phyloP scores from a whole-genome alignment of 2,329 filamentous ascomycete species.

The Falciphora oryzae region DNA sequence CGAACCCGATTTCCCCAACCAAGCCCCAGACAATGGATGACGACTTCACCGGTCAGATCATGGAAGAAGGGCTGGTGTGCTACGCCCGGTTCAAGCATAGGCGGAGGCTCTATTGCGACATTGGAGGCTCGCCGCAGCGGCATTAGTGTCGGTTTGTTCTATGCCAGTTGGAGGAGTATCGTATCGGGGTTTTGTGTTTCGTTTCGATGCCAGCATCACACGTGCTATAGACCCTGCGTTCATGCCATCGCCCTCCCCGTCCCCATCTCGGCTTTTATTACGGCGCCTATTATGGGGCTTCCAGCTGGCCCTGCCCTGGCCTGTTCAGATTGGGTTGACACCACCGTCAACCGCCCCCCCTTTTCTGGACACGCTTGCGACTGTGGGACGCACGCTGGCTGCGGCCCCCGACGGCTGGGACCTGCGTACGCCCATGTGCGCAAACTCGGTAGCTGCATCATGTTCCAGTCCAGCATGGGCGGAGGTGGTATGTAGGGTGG shows the following conservation, averaged over 20 bases:
- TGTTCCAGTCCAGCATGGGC: neutral
- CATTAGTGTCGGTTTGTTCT: neutral
- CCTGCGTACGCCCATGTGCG: neutral
- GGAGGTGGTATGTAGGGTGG: neutral
- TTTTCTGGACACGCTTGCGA: neutral
- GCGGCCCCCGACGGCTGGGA: neutral
- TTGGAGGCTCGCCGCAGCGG: neutral
- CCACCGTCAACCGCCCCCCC: neutral
- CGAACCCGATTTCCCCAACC: too few species aligned
- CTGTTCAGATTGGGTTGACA: conserved; percentile 7
- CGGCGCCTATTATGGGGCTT: conserved; percentile 7
- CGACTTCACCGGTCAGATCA: neutral
- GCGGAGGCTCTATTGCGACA: neutral
- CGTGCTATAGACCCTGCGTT: neutral
- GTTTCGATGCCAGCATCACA: conserved; percentile 9
- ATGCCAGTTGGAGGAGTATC: neutral
- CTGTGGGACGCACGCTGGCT: neutral
- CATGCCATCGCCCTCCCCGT: conserved; percentile 7
- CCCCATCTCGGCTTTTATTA: conserved; percentile 17
- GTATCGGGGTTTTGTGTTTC: conserved; percentile 11
- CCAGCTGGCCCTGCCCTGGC: conserved; percentile 2
- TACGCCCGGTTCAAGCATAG: too few species aligned
- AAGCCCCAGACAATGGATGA: neutral
- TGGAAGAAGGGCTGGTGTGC: too few species aligned
- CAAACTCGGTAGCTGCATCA: neutral